Conservation (phyloP, 192 early-diverging fungal species). For the Jimgerdemannia flammicorona region DNA sequence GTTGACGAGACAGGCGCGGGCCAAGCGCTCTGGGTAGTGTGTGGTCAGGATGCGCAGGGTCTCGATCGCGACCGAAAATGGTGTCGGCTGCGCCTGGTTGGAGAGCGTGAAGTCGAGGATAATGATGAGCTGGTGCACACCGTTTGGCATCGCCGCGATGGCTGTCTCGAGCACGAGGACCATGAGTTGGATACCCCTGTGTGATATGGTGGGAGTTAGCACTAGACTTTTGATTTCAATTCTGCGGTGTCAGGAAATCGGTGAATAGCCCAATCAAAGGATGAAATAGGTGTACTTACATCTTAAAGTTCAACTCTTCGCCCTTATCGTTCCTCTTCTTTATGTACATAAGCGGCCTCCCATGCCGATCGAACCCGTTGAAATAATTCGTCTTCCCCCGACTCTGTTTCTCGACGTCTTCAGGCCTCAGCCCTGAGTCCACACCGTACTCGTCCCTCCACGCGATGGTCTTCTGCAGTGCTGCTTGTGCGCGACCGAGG, state of each 20-base stretch:
- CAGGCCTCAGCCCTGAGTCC: neutral
- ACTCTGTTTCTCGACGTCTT: neutral
- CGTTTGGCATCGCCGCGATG: neutral
- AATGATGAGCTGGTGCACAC: neutral
- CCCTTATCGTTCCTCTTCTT: constrained; percentile 7
- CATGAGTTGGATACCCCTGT: neutral
- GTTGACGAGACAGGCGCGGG: constrained; percentile 3
- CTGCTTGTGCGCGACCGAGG: neutral
- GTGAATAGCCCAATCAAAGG: too few relatives aligned
- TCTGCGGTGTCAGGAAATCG: too few relatives aligned
- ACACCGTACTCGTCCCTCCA: constrained; percentile 1
- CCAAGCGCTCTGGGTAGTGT: constrained; percentile 3
- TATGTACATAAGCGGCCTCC: constrained; percentile 6
- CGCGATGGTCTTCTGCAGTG: neutral
- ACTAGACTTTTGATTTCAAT: neutral
- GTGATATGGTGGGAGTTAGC: neutral
- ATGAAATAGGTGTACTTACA: neutral
- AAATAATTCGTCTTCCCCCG: constrained; percentile 3
- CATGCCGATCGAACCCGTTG: constrained; percentile 9
- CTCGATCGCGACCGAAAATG: neutral
- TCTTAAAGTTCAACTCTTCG: neutral
- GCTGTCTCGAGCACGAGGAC: neutral
- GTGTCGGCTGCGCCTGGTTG: neutral
- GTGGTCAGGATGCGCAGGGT: neutral
- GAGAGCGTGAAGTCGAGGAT: neutral